Evolutionary conservation across 805 yeast species (phyloP).

Genomic region (Wickerhamomyces tratensis): DNA sequence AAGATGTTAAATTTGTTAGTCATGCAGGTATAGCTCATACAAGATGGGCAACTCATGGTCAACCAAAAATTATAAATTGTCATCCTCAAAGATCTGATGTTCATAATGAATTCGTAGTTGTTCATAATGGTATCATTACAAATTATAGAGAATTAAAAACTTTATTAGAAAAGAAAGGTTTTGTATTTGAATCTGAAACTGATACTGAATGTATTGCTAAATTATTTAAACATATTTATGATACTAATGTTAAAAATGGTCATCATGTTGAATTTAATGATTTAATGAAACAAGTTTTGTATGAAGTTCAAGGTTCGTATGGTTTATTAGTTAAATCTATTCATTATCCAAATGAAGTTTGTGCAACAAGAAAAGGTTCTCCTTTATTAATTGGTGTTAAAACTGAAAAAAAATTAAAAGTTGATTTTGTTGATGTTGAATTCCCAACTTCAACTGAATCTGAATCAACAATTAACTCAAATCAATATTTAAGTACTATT

Average conservation of each 20-base stretch:
- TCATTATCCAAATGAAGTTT: conserved; percentile 91
- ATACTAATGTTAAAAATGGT: conserved; percentile 63
- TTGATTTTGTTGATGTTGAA: conserved; percentile 97
- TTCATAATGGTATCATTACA: conserved; percentile 97
- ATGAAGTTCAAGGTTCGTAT: conserved; percentile 95
- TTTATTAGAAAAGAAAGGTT: conserved; percentile 71
- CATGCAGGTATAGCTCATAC: conserved; percentile 98
- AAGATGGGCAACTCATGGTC: conserved; percentile 99
- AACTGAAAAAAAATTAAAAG: conserved; percentile 90
- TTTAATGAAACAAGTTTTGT: conserved; percentile 83
- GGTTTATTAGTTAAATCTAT: conserved; percentile 88
- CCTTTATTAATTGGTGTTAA: conserved; percentile 96
- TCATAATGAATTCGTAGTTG: conserved; percentile 76
- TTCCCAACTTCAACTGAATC: conserved; percentile 48
- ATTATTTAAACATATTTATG: conserved; percentile 84
- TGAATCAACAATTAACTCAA: conserved; percentile 5
- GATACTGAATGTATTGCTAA: conserved; percentile 98
- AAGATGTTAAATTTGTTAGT: conserved; percentile 57
- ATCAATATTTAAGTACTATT: conserved; percentile 9
- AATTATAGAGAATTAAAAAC: conserved; percentile 88
- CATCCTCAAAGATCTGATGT: conserved; percentile 94
- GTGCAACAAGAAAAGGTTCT: conserved; percentile 97
- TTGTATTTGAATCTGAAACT: conserved; percentile 80
- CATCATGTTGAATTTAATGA: conserved; percentile 80
- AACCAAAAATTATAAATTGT: conserved; percentile 76